Evolutionary conservation across 1,284 basidiomycete species (phyloP), one percentile per base, ranked within the genome.

Genomic region (Trametes versicolor): DNA sequence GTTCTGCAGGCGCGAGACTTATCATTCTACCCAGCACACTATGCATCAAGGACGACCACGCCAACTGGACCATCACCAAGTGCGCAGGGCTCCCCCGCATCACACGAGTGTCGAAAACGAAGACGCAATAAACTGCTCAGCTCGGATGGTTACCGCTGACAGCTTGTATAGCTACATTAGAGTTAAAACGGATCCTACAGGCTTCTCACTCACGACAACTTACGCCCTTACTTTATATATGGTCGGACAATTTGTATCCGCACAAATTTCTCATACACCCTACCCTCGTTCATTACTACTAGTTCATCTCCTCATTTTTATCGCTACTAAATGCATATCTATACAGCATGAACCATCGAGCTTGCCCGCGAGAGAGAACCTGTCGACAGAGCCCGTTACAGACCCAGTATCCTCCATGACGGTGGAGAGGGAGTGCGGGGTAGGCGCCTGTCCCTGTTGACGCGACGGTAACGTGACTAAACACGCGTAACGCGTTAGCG

Each of bases 1-100:
- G 60, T 4, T 3, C 13, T 2, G 4, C 4, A 23, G 17, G 10
- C 21, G 23, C 48, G 10, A 48, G 21, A 32, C 34, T 29, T 58
- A 29, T 37, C 55, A 2, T 4, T 9, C 19, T 32, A 39, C 39
- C 25, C 6, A 89, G 87, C 34, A 83, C 83, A 1, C 76, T 90
- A 4, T 87, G 85, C 70, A 77, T 86, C 68, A 90, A 90, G 70
- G 88, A 89, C 69, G 79, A 85, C 64, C 81, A 84, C 45, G 76
- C 78, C 37, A 83, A 85, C 48, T 89, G 82, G 68, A 74, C 73
- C 2, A 70, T 89, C 19, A 72, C 69, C 4, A 78, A 79, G 60
- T 69, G 70, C 23, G 73, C 78, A 36, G 82, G 85, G 10, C 76
- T 88, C 9, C 87, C 88, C 6, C 64, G 74, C 47, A 68, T 81